These are phyloP conservation scores for Sclerotinia sclerotiorum DNA, from an alignment of 2,329 filamentous ascomycete species.

Conservation along the genomic window DNA sequence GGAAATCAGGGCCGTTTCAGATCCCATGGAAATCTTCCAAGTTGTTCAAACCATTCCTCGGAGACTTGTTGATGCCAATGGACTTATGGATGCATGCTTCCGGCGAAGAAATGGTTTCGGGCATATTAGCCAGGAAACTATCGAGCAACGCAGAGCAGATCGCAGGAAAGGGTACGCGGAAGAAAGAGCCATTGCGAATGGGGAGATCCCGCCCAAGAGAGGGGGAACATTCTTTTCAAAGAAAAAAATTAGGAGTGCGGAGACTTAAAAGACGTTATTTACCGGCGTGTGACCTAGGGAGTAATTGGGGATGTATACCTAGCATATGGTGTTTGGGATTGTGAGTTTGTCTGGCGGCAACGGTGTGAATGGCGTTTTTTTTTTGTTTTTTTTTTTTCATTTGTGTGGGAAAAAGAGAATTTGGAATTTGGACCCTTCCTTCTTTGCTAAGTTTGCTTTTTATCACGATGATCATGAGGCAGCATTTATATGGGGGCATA, in stretches of 20 bases:
- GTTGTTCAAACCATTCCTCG: constrained; percentile 86
- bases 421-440: constrained; percentile 11
- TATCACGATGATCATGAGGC: constrained; percentile 23
- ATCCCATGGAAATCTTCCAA: constrained; percentile 95
- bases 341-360: background rate
- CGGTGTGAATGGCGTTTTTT: constrained; percentile 1
- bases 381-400: constrained; percentile 5
- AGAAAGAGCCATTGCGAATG: constrained; percentile 36
- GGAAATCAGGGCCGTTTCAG: constrained; percentile 74
- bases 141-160: constrained; percentile 73
- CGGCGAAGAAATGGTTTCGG: constrained; percentile 76
- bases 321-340: constrained; percentile 14
- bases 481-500: constrained; percentile 21
- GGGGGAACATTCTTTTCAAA: constrained; percentile 23
- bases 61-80: constrained; percentile 76
- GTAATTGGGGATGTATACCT: constrained; percentile 16
- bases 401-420: constrained; percentile 20
- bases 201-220: constrained; percentile 16
- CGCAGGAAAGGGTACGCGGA: constrained; percentile 52
- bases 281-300: constrained; percentile 8
- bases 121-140: constrained; percentile 75
- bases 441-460: constrained; percentile 15
- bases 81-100: constrained; percentile 79
- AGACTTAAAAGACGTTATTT: constrained; percentile 3
- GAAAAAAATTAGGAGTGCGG: constrained; percentile 12